Evolutionary conservation across 2,329 filamentous ascomycete genomes (phyloP), one percentile per base, ranked within the genome.

Genomic region (Sarocladiaceae sp.): DNA sequence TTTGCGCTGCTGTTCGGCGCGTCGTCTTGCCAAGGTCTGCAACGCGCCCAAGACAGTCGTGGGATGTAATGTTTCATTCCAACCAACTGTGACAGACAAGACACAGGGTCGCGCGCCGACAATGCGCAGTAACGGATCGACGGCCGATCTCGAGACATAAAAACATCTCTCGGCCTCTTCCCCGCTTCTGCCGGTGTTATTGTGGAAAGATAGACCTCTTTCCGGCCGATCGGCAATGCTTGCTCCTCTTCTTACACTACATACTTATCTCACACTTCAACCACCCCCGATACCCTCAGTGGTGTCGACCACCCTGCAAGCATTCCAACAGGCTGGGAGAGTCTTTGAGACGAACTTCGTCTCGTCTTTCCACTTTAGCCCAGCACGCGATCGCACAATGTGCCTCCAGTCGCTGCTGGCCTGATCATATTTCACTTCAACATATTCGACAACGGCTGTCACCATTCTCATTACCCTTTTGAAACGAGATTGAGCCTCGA

Each of bases 401-500:
- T 33, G 26, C 28, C 10, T 4, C 12, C n/a, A 20, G 15, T 11
- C 26, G 28, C 44, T 22, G 26, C 25, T 33, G 44, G 28, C 23
- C 44, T 33, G 17, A 18, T 20, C 26, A 17, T 18, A 17, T 28
- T 48, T 48, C 44, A 29, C 23, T 48, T 48, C 26, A 15, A 26
- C 26, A 48, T 48, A 31, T 33, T 31, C 15, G 44, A 48, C 44
- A 48, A 31, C 17, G 18, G 26, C 28, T 22, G 44, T 48, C 44
- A 12, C 44, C 44, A 6, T 20, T 20, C 15, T 44, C 22, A 15
- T 28, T 17, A 46, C 15, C 23, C 17, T 22, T 42, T 42, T 25
- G 17, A 23, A 3, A 28, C 6, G 23, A 4, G 36, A 22, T 50
- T 31, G 35, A 39, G 26, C 26, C 22, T 25, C 60, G 57, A 54